A percentile compares a stretch with the other conserved stretches of the same genome.
Evolutionary conservation across 164 flowering plant genomes (phyloP).

Genomic region (Piper longum): DNA sequence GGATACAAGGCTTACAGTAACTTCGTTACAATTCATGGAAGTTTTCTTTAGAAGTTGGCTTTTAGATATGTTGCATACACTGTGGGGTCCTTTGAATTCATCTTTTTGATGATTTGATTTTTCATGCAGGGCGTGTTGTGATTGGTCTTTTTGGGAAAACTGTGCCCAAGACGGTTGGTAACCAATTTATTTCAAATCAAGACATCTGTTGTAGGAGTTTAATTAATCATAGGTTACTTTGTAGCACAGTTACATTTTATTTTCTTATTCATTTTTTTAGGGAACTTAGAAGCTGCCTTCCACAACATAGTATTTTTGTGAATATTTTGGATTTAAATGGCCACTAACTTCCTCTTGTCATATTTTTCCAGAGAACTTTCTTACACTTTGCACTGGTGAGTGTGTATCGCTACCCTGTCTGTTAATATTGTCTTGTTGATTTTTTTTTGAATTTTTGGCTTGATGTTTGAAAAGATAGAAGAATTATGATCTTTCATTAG

Average conservation of each 20-base stretch:
- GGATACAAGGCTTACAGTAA: not conserved
- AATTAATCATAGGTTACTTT: not conserved
- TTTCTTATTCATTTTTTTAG: too few species aligned
- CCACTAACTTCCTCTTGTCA: not conserved
- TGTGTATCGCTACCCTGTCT: not conserved
- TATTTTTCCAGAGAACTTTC: constrained; percentile 60
- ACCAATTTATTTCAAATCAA: not conserved
- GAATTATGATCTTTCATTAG: too few species aligned
- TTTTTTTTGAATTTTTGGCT: not conserved
- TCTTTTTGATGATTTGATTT: not conserved
- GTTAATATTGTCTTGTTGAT: not conserved
- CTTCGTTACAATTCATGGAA: not conserved
- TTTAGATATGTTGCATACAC: not conserved
- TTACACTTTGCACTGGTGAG: constrained; percentile 85
- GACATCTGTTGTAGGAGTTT: not conserved
- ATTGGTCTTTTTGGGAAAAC: constrained; percentile 79
- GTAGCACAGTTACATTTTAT: too few species aligned
- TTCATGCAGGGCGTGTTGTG: constrained; percentile 53
- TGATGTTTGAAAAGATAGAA: too few species aligned
- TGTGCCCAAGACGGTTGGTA: constrained; percentile 76
- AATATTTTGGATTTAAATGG: not conserved
- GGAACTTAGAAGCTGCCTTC: too few species aligned
- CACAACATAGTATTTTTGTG: too few species aligned
- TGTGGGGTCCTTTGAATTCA: not conserved
- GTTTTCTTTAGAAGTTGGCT: too few species aligned